A percentile compares a stretch with the other conserved stretches of the same genome.
Evolutionary conservation across 1,284 basidiomycete genomes (phyloP).

Genomic region (Trichosporon asahii): DNA sequence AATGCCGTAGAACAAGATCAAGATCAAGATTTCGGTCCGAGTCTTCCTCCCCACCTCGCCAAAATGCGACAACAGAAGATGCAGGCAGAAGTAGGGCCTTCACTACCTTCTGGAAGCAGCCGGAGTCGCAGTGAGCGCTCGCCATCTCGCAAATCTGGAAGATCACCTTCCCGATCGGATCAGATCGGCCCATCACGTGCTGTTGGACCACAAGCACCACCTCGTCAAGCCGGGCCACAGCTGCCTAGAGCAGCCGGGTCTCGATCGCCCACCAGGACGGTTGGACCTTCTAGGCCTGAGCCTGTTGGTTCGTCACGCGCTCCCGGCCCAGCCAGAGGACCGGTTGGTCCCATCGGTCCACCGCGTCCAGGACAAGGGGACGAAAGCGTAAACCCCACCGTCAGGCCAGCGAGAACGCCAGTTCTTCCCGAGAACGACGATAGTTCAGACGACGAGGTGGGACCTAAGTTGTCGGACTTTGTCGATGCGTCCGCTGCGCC

Average conservation of each 20-base stretch:
- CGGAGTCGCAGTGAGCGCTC: not conserved
- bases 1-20: not conserved
- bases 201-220: not conserved
- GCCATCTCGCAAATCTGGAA: constrained; percentile 2
- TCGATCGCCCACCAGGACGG: not conserved
- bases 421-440: constrained; percentile 13
- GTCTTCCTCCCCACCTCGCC: constrained; percentile 12
- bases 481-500: not conserved
- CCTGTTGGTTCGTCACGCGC: not conserved
- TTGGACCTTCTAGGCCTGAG: not conserved
- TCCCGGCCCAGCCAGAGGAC: not conserved
- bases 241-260: not conserved
- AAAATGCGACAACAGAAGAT: constrained; percentile 38
- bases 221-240: not conserved
- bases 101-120: not conserved
- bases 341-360: constrained; percentile 1
- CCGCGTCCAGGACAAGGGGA: not conserved
- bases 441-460: constrained; percentile 35
- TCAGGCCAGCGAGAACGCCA: not conserved
- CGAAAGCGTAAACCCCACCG: not conserved
- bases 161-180: not conserved
- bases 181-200: not conserved
- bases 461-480: constrained; percentile 23
- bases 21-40: constrained; percentile 9
- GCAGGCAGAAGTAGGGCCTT: not conserved